These are phyloP conservation scores for Quercus gilva DNA, from an alignment of 306 rosid genomes.

Conservation along the genomic window DNA sequence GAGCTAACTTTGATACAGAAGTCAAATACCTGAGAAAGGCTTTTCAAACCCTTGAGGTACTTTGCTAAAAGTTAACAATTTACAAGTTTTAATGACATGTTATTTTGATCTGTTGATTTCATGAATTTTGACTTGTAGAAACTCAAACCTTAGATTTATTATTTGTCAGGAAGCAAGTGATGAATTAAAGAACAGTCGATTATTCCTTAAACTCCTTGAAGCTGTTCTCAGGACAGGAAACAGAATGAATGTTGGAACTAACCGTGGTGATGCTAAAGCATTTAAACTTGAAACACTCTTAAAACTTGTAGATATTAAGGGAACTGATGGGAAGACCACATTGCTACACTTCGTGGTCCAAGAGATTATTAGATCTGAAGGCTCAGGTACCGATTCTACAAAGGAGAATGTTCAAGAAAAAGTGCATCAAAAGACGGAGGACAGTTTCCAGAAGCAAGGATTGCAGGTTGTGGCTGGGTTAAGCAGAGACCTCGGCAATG, in stretches of 20 bases:
- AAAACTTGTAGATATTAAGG: constrained; percentile 92
- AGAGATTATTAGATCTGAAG: constrained; percentile 95
- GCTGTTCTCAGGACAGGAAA: constrained; percentile 99
- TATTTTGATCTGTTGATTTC: constrained; percentile 19
- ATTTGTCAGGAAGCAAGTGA: constrained; percentile 79
- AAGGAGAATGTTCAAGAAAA: constrained; percentile 45
- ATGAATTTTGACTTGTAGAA: constrained; percentile 22
- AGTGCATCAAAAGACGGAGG: constrained; percentile 49
- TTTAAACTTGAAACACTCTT: constrained; percentile 91
- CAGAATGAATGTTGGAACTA: constrained; percentile 97
- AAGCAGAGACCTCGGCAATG: constrained; percentile 78
- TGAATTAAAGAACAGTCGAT: constrained; percentile 80
- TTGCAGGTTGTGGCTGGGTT: constrained; percentile 84
- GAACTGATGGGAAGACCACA: constrained; percentile 96
- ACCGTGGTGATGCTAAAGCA: constrained; percentile 92
- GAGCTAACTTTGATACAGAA: constrained; percentile 94
- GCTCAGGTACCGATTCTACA: constrained; percentile 51
- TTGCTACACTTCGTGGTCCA: constrained; percentile 97
- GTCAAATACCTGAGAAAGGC: constrained; percentile 81
- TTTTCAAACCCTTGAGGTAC: constrained; percentile 89
- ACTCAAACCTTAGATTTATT: constrained; percentile 17
- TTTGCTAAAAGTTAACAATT: constrained; percentile 1
- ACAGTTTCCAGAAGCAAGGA: constrained; percentile 82
- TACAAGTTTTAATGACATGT: constrained; percentile 7
- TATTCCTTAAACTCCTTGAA: constrained; percentile 93